phyloP scores from a whole-genome alignment of 495 filamentous ascomycete species.

The Penicillium riverlandense region DNA sequence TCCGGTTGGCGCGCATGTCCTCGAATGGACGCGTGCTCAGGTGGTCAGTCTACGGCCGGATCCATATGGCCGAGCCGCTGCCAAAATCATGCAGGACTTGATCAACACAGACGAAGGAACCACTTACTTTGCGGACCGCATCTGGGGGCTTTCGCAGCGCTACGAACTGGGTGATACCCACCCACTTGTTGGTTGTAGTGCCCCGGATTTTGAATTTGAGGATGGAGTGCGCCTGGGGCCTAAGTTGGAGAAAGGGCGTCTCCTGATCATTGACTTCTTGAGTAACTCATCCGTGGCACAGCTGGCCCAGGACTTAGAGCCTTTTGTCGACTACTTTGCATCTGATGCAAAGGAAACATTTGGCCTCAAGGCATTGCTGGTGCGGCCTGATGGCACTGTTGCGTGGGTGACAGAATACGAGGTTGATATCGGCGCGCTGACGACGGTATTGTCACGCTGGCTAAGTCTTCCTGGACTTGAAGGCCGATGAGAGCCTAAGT shows the following conservation, averaged over 20 bases:
- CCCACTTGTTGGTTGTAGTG: slow-evolving; percentile 19
- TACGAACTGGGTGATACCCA: slow-evolving; percentile 17
- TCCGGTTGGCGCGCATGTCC: slow-evolving; percentile 18
- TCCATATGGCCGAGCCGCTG: slow-evolving; percentile 8
- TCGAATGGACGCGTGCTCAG: slow-evolving; percentile 23
- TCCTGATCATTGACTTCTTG: slow-evolving; percentile 16
- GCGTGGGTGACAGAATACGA: slow-evolving; percentile 16
- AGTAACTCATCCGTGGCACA: slow-evolving; percentile 1
- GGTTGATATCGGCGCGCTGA: slow-evolving; percentile 8
- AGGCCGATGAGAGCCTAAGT: too few relatives aligned
- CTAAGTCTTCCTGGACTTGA: neutral
- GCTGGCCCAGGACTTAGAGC: slow-evolving; percentile 6
- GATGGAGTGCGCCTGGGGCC: slow-evolving; percentile 15
- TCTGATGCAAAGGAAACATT: slow-evolving; percentile 13
- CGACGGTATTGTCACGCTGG: slow-evolving; percentile 2
- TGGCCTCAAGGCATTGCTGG: slow-evolving; percentile 14
- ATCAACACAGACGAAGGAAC: slow-evolving; percentile 21
- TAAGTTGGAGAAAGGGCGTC: slow-evolving; percentile 11
- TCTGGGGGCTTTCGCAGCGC: slow-evolving; percentile 21
- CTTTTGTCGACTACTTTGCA: slow-evolving; percentile 12
- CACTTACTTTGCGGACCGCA: slow-evolving; percentile 19
- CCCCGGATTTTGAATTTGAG: slow-evolving; percentile 18
- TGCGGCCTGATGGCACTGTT: slow-evolving; percentile 27
- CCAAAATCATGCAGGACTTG: slow-evolving; percentile 12
- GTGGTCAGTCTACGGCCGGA: slow-evolving; percentile 14